These are phyloP conservation scores for Monascus purpureus DNA, from an alignment of 495 filamentous ascomycete genomes.

Conservation along the genomic window DNA sequence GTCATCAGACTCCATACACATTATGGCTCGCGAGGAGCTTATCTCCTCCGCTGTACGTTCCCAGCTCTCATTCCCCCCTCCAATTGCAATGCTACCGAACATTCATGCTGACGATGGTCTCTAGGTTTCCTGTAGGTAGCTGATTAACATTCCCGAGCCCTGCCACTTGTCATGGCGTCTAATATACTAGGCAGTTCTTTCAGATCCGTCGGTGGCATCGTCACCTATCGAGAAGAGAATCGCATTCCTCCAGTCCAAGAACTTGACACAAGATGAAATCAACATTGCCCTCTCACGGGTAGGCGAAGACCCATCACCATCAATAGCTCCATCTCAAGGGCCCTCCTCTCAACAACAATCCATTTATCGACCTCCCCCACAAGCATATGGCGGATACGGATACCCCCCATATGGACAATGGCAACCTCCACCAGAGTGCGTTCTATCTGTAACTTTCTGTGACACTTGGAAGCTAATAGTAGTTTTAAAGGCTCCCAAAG, in stretches of 20 bases:
- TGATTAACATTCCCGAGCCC: conserved; percentile 4
- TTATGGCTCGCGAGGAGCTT: conserved; percentile 74
- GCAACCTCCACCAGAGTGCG: conserved; percentile 50
- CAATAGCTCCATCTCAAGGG: conserved; percentile 24
- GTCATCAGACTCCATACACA: conserved; percentile 8
- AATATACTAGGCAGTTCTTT: conserved; percentile 49
- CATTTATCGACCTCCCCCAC: conserved; percentile 36
- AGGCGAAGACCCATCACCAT: conserved; percentile 38
- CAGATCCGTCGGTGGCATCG: conserved; percentile 79
- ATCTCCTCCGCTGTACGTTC: conserved; percentile 63
- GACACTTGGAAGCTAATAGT: conserved; percentile 6
- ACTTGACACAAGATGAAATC: conserved; percentile 91
- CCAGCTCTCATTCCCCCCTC: background rate
- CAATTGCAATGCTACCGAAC: background rate
- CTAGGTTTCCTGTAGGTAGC: conserved; percentile 27
- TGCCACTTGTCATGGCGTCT: conserved; percentile 4
- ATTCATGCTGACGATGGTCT: conserved; percentile 6
- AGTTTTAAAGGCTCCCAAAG: conserved; percentile 36
- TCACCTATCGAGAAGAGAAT: conserved; percentile 87
- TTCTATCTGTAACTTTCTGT: background rate
- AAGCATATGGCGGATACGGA: conserved; percentile 64
- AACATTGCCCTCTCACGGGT: conserved; percentile 67
- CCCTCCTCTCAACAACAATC: conserved; percentile 37
- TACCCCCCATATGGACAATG: conserved; percentile 55
- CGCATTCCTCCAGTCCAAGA: conserved; percentile 91